Percentiles rank a stretch among this genome's conserved stretches.
phyloP scores from a whole-genome alignment of 1,284 basidiomycete genomes.

The Fomitopsis palustris region DNA sequence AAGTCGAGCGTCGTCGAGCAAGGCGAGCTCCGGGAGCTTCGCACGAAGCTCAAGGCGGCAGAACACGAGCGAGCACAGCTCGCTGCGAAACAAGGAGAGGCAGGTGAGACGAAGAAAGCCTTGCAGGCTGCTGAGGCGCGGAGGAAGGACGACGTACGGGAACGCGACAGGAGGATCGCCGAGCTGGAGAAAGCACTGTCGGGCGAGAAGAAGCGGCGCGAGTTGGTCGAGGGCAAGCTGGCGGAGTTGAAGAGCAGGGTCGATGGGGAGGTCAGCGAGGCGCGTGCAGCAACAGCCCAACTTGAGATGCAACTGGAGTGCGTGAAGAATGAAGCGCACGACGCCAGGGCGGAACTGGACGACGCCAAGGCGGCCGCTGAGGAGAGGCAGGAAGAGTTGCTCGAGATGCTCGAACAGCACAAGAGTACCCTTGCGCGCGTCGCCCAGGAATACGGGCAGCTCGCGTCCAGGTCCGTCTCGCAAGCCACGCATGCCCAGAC shows the following conservation, averaged over 20 bases:
- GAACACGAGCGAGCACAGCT: conserved; percentile 58
- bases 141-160: conserved; percentile 49
- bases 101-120: conserved; percentile 48
- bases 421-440: conserved; percentile 41
- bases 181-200: conserved; percentile 53
- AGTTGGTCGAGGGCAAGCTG: conserved; percentile 40
- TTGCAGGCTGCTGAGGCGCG: conserved; percentile 46
- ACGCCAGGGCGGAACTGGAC: conserved; percentile 25
- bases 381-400: conserved; percentile 40
- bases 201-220: conserved; percentile 48
- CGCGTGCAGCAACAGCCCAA: conserved; percentile 31
- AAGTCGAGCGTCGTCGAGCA: conserved; percentile 47
- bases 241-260: conserved; percentile 40
- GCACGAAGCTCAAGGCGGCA: conserved; percentile 51
- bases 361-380: conserved; percentile 22
- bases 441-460: conserved; percentile 55
- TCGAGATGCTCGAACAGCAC: conserved; percentile 48
- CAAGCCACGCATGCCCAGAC: conserved; percentile 36
- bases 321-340: conserved; percentile 32
- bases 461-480: conserved; percentile 50
- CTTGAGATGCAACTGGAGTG: conserved; percentile 36
- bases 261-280: conserved; percentile 38
- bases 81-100: conserved; percentile 48
- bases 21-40: conserved; percentile 58
- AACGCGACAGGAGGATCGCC: conserved; percentile 48